Percentiles rank a stretch among this genome's conserved stretches.
Conservation (phyloP, 1,139 yeast species). For the Blastobotrys indianensis region DNA sequence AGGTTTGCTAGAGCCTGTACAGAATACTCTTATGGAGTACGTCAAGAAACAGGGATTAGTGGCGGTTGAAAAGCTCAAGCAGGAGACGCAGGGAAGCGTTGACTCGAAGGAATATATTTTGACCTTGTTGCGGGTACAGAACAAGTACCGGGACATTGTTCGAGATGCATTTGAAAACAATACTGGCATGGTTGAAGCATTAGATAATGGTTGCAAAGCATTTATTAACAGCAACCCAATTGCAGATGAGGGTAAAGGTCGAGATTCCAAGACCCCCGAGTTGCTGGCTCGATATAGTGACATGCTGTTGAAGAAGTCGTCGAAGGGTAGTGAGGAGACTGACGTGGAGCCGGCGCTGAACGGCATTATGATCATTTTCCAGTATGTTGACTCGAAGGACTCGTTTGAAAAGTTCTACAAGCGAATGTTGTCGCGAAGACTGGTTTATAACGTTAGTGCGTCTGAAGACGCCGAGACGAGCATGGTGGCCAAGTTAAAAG, state of each 20-base stretch:
- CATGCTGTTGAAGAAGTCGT: conserved; percentile 66
- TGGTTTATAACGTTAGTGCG: conserved; percentile 78
- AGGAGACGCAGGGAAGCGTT: conserved; percentile 38
- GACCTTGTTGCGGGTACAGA: conserved; percentile 64
- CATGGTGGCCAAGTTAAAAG: conserved; percentile 80
- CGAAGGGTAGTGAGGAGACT: conserved; percentile 59
- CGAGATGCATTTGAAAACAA: conserved; percentile 65
- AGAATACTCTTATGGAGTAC: conserved; percentile 65
- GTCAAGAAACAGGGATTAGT: conserved; percentile 68
- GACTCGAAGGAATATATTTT: conserved; percentile 81
- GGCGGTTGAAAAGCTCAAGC: conserved; percentile 60
- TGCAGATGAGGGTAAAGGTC: conserved; percentile 44
- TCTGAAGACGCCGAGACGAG: conserved; percentile 81
- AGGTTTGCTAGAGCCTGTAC: conserved; percentile 69
- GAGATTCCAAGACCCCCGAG: conserved; percentile 75
- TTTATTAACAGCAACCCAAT: conserved; percentile 80
- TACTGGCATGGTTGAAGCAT: conserved; percentile 75
- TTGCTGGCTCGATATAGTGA: conserved; percentile 86
- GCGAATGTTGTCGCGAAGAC: conserved; percentile 79
- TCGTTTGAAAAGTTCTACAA: conserved; percentile 92
- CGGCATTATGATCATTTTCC: conserved; percentile 81
- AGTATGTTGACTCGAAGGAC: conserved; percentile 88
- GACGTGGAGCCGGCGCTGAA: conserved; percentile 65
- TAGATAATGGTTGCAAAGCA: conserved; percentile 81
- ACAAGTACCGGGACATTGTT: conserved; percentile 63